These are phyloP conservation scores for Xylaria sp. DNA, from an alignment of 2,329 filamentous ascomycete species.

Conservation along the genomic window DNA sequence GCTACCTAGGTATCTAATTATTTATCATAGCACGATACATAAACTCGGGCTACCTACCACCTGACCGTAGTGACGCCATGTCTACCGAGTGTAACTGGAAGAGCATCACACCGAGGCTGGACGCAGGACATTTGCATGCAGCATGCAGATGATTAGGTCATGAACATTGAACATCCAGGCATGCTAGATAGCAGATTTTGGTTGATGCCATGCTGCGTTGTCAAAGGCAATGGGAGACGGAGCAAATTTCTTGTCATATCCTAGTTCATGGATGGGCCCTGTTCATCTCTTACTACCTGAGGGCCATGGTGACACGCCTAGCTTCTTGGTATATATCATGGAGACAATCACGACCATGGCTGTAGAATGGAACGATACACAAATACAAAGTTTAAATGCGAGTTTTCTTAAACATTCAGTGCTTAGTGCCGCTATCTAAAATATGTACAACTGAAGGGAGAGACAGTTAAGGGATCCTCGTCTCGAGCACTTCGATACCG, in stretches of 20 bases:
- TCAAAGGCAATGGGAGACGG: background rate
- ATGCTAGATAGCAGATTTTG: too few species aligned
- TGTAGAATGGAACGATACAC: background rate
- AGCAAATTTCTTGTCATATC: too few species aligned
- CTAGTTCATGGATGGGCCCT: background rate
- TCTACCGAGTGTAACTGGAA: background rate
- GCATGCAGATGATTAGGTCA: too few species aligned
- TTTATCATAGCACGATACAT: background rate
- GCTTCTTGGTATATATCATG: background rate
- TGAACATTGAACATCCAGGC: too few species aligned
- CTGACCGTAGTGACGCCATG: background rate
- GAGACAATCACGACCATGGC: background rate
- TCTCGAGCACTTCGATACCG: slow-evolving; percentile 54
- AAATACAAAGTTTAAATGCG: slow-evolving; percentile 22
- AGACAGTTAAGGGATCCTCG: slow-evolving; percentile 44
- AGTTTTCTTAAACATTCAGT: slow-evolving; percentile 34
- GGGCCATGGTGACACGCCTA: background rate
- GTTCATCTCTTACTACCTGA: background rate
- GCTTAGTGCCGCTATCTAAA: slow-evolving; percentile 41
- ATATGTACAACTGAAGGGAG: slow-evolving; percentile 47
- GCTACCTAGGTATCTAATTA: background rate
- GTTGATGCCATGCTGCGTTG: background rate
- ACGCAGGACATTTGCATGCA: too few species aligned
- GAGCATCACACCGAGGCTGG: background rate
- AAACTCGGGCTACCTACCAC: background rate